Evolutionary conservation across 2,329 filamentous ascomycete genomes (phyloP), one percentile per base, ranked within the genome.

Genomic region (Paracorniculantispora psalliotae): DNA sequence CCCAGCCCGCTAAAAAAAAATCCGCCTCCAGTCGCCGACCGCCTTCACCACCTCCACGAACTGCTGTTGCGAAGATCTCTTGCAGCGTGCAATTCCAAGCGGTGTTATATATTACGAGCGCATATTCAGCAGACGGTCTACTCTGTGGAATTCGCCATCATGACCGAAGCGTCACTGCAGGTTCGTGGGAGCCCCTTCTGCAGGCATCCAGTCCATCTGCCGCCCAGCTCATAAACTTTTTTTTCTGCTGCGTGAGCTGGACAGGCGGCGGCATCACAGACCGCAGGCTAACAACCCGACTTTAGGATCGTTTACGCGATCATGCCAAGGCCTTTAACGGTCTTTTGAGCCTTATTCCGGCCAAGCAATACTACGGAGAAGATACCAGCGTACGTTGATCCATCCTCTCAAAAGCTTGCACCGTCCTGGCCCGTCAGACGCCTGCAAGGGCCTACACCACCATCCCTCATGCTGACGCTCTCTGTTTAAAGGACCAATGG

Each of bases 331-430:
- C 91, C 64, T 96, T 96, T 69, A 89, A 96, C 75, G 91, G 91
- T 48, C 79, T 96, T 54, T 79, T 96, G 72, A 93, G 91, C 60
- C 79, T 96, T 63, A 96, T 96, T 61, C 91, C 92, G 43, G 91
- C 91, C 62, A 92, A 94, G 75, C 86, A 91, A 67, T 96, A 96
- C 75, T 96, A 96, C 67, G 90, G 88, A 59, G 86, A 92, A 72
- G 91, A 96, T 71, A 89, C 83, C 63, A 91, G 82, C 74, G 90
- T 93, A 87, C 67, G 89, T 86, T 59, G 54, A n/a, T 64, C 53
- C 51, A 60, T 60, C 43, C 41, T 50, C 51, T 23, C 47, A 21
- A 28, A 48, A 17, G 6, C 19, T 48, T 57, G 50, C 50, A 43
- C 28, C 44, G 50, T 49, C 50, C 47, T 58, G 43, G 55, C 41